Base-by-base conservation (phyloP, 345 rosid species). In the Linum usitatissimum region DNA sequence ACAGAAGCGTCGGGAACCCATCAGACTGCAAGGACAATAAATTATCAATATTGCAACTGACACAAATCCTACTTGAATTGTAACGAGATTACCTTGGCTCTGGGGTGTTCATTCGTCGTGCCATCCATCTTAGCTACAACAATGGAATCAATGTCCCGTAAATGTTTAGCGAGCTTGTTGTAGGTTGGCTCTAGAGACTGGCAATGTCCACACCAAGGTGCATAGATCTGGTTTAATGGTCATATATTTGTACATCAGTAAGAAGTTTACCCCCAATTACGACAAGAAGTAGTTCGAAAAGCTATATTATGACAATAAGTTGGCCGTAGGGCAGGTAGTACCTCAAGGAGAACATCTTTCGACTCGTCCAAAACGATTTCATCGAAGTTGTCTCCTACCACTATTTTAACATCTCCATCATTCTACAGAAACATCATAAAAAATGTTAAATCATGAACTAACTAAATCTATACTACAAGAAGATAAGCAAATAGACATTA, bases 131-230 rank as follows among this genome's bases (percentile, higher is more conserved):
- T 94, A 40, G 99, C 92, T 64, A 94, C 81, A 65, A 94, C 87
- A 53, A 94, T 64, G 49, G 97, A 90, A 51, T 94, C 90, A 65
- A 94, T 84, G 63, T 70, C 84, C 3, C 69, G 77, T 53, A 94
- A 79, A 81, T 90, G 96, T 77, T 83, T 86, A 45, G 89, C 99
- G 73, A 93, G 96, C 70, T 93, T 93, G 87, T 83, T 79, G 60
- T 90, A 93, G 61, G 86, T 86, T 58, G 96, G 96, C 78, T 93
- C 99, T 28, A 93, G 77, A 42, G 97, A 68, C 81, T 93, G 96
- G 77, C 99, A 93, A 78, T 93, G 99, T 60, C 99, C 99, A 68
- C 99, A 93, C 99, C 99, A 90, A 57, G 99, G 96, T 63, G 99
- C 97, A 72, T 93, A 83, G 57, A 93, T 84, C 99, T 93, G 76